These are phyloP conservation scores for Straminergon stramineum DNA, from an alignment of 225 moss, liverwort and hornwort genomes.

Conservation along the genomic window DNA sequence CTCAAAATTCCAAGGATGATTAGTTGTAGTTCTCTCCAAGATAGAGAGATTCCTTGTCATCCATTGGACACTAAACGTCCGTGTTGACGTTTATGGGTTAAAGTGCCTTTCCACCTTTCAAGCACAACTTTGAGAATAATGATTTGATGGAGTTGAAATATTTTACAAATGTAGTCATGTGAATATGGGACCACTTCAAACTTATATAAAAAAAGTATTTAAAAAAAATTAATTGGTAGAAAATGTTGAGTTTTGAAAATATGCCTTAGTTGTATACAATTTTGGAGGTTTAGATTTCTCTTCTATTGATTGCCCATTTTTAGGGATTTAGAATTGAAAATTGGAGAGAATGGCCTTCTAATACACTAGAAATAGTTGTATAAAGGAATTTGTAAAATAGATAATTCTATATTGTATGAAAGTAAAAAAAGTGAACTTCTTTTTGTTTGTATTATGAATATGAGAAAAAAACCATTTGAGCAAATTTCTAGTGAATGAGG, in stretches of 20 bases:
- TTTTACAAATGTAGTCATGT: not conserved
- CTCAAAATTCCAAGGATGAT: too few species aligned
- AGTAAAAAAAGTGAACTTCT: not conserved
- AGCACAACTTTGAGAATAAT: not conserved
- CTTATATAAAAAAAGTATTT: not conserved
- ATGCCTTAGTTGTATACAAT: not conserved
- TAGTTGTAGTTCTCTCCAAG: too few species aligned
- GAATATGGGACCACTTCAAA: not conserved
- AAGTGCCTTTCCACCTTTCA: not conserved
- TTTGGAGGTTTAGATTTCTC: rapidly evolving
- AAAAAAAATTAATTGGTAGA: not conserved
- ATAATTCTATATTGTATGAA: not conserved
- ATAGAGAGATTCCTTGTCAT: too few species aligned
- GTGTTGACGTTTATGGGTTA: too few species aligned
- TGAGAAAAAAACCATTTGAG: too few species aligned
- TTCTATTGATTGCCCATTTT: not conserved
- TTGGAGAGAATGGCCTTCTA: not conserved
- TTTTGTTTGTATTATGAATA: not conserved
- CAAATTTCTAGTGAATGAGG: not conserved
- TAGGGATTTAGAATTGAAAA: not conserved
- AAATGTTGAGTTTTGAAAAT: not conserved
- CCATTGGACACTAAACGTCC: too few species aligned
- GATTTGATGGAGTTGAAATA: not conserved
- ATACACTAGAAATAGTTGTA: not conserved
- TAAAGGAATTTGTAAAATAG: not conserved